Evolutionary conservation across 305 asterid species (phyloP).

Genomic region (Rubia peregrina): DNA sequence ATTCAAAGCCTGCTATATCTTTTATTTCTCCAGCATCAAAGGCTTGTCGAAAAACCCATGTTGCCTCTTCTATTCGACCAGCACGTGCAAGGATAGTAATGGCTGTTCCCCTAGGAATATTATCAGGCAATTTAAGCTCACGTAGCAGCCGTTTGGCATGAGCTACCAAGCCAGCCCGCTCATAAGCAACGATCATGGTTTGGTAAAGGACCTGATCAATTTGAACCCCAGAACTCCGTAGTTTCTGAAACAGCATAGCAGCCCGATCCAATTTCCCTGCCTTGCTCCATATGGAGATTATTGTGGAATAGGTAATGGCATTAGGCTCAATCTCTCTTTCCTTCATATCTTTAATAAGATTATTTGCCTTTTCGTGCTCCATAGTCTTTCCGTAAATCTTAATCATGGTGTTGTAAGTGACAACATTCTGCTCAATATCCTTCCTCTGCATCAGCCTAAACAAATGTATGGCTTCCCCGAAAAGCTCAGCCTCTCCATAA

Average conservation of each 20-base stretch:
- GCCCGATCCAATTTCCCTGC: slow-evolving; percentile 81
- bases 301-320: slow-evolving; percentile 72
- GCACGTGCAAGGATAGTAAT: slow-evolving; percentile 69
- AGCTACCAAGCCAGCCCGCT: slow-evolving; percentile 78
- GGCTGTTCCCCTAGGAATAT: slow-evolving; percentile 81
- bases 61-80: slow-evolving; percentile 86
- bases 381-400: slow-evolving; percentile 82
- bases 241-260: slow-evolving; percentile 77
- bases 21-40: slow-evolving; percentile 68
- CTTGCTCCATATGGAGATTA: slow-evolving; percentile 86
- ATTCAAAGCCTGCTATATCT: slow-evolving; percentile 52
- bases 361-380: slow-evolving; percentile 89
- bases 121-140: slow-evolving; percentile 76
- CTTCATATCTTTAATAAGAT: slow-evolving; percentile 85
- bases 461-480: slow-evolving; percentile 94
- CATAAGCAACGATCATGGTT: slow-evolving; percentile 86
- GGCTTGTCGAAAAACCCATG: slow-evolving; percentile 86
- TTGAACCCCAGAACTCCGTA: slow-evolving; percentile 65
- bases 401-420: slow-evolving; percentile 87
- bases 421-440: slow-evolving; percentile 72
- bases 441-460: slow-evolving; percentile 94
- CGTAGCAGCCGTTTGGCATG: slow-evolving; percentile 73
- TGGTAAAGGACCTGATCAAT: slow-evolving; percentile 88
- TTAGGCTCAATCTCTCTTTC: slow-evolving; percentile 69
- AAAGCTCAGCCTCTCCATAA: slow-evolving; percentile 86